These are phyloP conservation scores for Mycena sp. DNA, from an alignment of 1,284 basidiomycete genomes.

Conservation along the genomic window DNA sequence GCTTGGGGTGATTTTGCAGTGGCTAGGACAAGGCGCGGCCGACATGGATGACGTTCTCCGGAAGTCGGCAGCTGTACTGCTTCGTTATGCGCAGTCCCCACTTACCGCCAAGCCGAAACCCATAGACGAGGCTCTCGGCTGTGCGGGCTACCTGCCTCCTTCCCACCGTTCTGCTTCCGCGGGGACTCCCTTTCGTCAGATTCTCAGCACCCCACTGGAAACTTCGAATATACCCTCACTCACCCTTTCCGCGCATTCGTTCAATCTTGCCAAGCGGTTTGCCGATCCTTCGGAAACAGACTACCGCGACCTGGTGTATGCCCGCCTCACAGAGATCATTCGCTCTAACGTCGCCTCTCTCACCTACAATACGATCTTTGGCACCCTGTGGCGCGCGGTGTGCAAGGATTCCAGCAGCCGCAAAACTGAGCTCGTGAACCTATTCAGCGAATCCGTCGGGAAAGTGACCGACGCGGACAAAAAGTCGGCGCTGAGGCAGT, in stretches of 20 bases:
- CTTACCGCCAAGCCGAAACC: conserved; percentile 27
- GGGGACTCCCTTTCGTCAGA: conserved; percentile 17
- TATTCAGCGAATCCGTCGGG: conserved; percentile 40
- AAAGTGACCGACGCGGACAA: conserved; percentile 34
- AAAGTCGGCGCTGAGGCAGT: conserved; percentile 38
- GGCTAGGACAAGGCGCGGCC: conserved; percentile 39
- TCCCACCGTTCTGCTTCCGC: background rate
- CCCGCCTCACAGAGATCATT: conserved; percentile 39
- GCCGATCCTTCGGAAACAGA: conserved; percentile 34
- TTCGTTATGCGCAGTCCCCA: conserved; percentile 35
- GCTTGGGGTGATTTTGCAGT: conserved; percentile 40
- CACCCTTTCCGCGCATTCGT: conserved; percentile 2
- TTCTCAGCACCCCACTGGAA: conserved; percentile 19
- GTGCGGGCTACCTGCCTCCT: conserved; percentile 38
- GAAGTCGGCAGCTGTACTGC: conserved; percentile 27
- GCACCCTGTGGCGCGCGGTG: conserved; percentile 44
- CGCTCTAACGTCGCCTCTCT: conserved; percentile 40
- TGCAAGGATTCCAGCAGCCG: conserved; percentile 38
- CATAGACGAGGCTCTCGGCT: conserved; percentile 35
- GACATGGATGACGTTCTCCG: conserved; percentile 27
- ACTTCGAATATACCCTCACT: conserved; percentile 27
- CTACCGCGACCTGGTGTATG: conserved; percentile 39
- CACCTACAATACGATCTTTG: conserved; percentile 44
- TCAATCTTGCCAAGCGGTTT: conserved; percentile 39
- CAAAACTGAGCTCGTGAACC: conserved; percentile 36